Base-by-base conservation (phyloP, 345 rosid genomes). In the Rubroshorea leprosula region DNA sequence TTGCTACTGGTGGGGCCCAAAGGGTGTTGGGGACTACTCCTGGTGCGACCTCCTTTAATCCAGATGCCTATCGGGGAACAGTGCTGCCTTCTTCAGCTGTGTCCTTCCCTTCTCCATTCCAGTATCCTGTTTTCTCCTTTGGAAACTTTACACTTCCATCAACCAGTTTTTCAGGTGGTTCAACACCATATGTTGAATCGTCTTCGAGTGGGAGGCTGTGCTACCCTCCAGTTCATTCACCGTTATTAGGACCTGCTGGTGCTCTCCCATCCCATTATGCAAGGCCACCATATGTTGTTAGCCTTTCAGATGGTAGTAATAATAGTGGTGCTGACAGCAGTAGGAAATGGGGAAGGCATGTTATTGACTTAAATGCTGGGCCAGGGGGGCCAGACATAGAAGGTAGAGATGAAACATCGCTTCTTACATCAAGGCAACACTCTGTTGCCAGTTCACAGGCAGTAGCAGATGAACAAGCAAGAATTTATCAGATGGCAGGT, bases 311-410 rank as follows among this genome's bases (percentile, higher is more conserved):
- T 59, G 65, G 81, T 65, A 69, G 75, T 51, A 69, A 66, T 65
- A 79, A 57, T 56, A 49, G 74, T 62, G 74, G 70, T 48, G 16
- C 64, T 27, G 89, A 79, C 44, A 74, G 70, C 58, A 73, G 72
- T 54, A 77, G 77, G 66, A 89, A 83, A 69, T 84, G 93, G 95
- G 81, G 62, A 57, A 75, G 89, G 56, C 88, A 79, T 50, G 77
- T 76, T 10, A 74, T 92, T 46, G 98, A 92, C 67, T 77, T 92
- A 24, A 92, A 92, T 67, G 70, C 93, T 0, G 98, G 98, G 27
- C 98, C 98, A 14, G 79, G 76, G 58, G 86, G 76, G 14, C 72
- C 70, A 1, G 96, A 90, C 5, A 43, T 64, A 11, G 98, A 86
- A 51, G 80, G 79, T 35, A 81, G 86, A 74, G 92, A 84, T n/a